Conservation (phyloP, 2,329 filamentous ascomycete species). For the Sarocladium kiliense region DNA sequence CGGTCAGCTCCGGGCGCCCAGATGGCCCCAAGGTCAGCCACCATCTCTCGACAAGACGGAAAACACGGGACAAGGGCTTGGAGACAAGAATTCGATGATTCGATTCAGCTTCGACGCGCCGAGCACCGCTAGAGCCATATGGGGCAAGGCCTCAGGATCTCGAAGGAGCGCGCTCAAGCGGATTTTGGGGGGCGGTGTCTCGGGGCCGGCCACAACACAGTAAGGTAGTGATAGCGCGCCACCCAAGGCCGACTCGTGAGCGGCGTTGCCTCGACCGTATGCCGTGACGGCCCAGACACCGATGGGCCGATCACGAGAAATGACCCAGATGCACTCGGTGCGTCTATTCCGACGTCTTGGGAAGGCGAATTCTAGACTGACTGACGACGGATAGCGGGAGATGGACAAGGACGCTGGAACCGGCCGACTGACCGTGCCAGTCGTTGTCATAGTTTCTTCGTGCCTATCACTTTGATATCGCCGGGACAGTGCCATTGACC, state of each 20-base stretch:
- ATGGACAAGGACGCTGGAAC: neutral
- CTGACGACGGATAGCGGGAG: neutral
- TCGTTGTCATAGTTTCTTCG: too few species aligned
- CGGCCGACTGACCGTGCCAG: too few species aligned
- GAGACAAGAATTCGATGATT: neutral
- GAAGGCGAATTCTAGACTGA: neutral
- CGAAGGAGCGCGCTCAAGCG: too few species aligned
- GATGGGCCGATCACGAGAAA: constrained; percentile 1
- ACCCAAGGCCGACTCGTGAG: neutral
- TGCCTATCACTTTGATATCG: neutral
- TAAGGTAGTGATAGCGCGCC: neutral
- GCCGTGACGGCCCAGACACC: neutral
- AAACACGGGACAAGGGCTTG: neutral
- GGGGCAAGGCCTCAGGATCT: neutral
- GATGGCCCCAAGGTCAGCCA: neutral
- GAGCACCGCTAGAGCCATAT: neutral
- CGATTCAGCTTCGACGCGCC: neutral
- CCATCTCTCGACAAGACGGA: neutral
- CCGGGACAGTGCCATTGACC: too few species aligned
- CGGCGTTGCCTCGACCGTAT: neutral
- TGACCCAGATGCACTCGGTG: neutral
- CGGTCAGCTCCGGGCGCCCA: neutral
- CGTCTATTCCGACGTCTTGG: neutral
- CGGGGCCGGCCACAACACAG: neutral
- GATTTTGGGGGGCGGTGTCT: neutral